phyloP scores from a whole-genome alignment of 1,139 yeast genomes.

The Debaryomyces singareniensis region DNA sequence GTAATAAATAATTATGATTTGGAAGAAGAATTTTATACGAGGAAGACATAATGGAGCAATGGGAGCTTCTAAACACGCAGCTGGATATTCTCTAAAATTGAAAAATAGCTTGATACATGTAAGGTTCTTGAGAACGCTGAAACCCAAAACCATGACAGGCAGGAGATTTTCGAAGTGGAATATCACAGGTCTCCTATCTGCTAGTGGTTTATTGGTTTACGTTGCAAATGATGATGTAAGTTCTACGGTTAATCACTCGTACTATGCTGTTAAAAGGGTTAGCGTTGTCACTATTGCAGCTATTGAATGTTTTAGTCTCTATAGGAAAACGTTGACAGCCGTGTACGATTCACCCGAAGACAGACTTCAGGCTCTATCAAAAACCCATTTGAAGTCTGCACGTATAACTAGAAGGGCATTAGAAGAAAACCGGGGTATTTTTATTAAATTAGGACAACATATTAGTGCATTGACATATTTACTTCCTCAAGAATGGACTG shows the following conservation, averaged over 20 bases:
- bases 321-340: constrained; percentile 49
- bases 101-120: too few species aligned
- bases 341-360: constrained; percentile 44
- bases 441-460: constrained; percentile 93
- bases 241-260: constrained; percentile 20
- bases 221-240: constrained; percentile 18
- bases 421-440: constrained; percentile 85
- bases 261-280: constrained; percentile 47
- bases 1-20: too few species aligned
- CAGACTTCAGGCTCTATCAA: constrained; percentile 46
- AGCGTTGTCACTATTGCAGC: constrained; percentile 63
- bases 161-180: too few species aligned
- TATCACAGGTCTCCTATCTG: not conserved
- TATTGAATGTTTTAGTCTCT: constrained; percentile 54
- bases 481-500: constrained; percentile 91
- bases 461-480: constrained; percentile 86
- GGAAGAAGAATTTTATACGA: too few species aligned
- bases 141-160: too few species aligned
- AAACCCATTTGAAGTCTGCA: constrained; percentile 70
- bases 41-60: too few species aligned
- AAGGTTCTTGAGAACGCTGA: too few species aligned
- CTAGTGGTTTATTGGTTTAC: not conserved
- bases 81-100: too few species aligned
- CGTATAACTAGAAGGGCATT: constrained; percentile 70
- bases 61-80: too few species aligned